These are phyloP conservation scores for Nigrospora oryzae DNA, from an alignment of 2,329 filamentous ascomycete species.

Conservation along the genomic window DNA sequence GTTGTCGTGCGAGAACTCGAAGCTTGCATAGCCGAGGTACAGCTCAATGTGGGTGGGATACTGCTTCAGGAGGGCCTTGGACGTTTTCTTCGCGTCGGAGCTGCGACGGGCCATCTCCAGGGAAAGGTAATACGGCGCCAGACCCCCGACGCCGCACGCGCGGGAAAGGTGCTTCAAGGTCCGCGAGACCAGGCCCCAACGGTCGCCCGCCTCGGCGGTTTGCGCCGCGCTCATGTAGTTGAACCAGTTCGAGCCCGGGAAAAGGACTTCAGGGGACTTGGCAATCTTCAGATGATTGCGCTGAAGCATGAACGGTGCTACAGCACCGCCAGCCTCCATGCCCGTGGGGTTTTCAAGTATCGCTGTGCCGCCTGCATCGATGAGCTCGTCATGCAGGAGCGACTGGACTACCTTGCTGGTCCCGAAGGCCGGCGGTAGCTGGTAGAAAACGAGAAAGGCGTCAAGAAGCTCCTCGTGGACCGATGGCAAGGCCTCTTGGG, in stretches of 20 bases:
- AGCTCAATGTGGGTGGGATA: slow-evolving; percentile 55
- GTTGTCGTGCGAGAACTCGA: slow-evolving; percentile 56
- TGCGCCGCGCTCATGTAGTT: slow-evolving; percentile 20
- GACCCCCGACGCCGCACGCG: slow-evolving; percentile 30
- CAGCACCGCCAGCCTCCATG: slow-evolving; percentile 6
- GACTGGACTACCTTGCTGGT: slow-evolving; percentile 15
- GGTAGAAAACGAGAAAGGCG: slow-evolving; percentile 62
- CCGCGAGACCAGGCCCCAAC: slow-evolving; percentile 38
- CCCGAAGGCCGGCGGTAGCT: slow-evolving; percentile 43
- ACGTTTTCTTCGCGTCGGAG: slow-evolving; percentile 53
- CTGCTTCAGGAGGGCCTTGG: slow-evolving; percentile 65
- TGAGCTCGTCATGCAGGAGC: slow-evolving; percentile 45
- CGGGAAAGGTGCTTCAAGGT: slow-evolving; percentile 50
- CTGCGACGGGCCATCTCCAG: slow-evolving; percentile 52
- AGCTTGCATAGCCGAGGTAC: slow-evolving; percentile 72
- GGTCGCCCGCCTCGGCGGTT: slow-evolving; percentile 19
- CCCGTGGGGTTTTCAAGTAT: slow-evolving; percentile 5
- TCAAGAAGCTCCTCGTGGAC: slow-evolving; percentile 48
- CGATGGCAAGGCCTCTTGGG: slow-evolving; percentile 20
- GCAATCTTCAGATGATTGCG: slow-evolving; percentile 14
- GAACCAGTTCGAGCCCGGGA: slow-evolving; percentile 36
- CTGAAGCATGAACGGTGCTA: slow-evolving; percentile 11
- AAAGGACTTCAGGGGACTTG: slow-evolving; percentile 38
- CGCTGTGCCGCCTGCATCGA: slow-evolving; percentile 23
- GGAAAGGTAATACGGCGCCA: slow-evolving; percentile 65